Evolutionary conservation across 768 basidiomycete species (phyloP), one percentile per base, ranked within the genome.

Genomic region (Bullera alba): DNA sequence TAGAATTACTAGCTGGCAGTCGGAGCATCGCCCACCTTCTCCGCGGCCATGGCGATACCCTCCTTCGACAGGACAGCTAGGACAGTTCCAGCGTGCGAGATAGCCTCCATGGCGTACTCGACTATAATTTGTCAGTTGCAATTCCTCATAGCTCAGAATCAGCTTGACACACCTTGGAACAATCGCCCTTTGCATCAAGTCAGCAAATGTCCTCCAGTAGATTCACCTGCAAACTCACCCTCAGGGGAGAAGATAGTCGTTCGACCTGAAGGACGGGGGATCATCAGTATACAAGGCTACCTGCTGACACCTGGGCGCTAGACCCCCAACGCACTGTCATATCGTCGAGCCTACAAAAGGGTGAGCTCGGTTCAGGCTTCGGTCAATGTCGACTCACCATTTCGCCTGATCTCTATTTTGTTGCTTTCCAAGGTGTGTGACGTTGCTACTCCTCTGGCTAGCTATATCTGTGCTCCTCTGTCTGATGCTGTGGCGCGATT

Each of bases 91-190:
- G 89, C 90, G 65, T 91, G 86, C 25, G 91, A 95, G 78, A 97
- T 96, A 51, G 91, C 90, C 72, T 97, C 95, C 89, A 97, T 95
- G 37, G 93, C 93, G 80, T 99, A 99, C 77, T 99, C 93, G 77
- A 97, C 93, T 93, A 42, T 3, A 27, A 6, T 2, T 8, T 15
- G 17, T 53, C 50, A 54, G 47, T 28, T 44, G 32, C 8, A 19
- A 19, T 51, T 19, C 16, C 21, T 44, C 5, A 44, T 3, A n/a
- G 14, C 12, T 2, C n/a, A 29, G 4, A 43, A 5, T 26, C 14
- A 10, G 44, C 21, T 34, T 55, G 47, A 73, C 84, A 74, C 68
- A 92, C 91, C 91, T 78, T 99, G 93, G 74, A 93, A 97, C 49
- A 99, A 77, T 56, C 93, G 89, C 60, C 91, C 91, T n/a, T n/a